phyloP scores from a whole-genome alignment of 306 rosid genomes.

The Fagus sylvatica region DNA sequence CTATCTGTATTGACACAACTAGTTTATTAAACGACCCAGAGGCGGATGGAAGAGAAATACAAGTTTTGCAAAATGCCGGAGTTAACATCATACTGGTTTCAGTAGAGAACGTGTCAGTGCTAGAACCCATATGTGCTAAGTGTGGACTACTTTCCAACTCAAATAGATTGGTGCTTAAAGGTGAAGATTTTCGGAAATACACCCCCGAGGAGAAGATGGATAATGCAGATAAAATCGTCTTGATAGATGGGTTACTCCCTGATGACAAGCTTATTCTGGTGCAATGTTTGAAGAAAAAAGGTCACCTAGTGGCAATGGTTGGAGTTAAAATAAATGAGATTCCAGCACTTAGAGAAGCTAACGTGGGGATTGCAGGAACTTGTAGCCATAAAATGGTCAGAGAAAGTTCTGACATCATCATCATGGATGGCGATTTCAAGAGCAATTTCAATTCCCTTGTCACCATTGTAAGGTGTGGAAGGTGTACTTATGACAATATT shows the following conservation, averaged over 20 bases:
- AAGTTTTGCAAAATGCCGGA: slow-evolving; percentile 1
- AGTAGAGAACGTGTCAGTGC: slow-evolving; percentile 2
- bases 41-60: neutral
- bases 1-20: slow-evolving; percentile 11
- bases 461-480: slow-evolving; percentile 6
- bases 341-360: slow-evolving; percentile 29
- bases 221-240: slow-evolving; percentile 11
- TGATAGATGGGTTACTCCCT: slow-evolving; percentile 7
- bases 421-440: too few species aligned
- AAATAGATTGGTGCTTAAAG: neutral
- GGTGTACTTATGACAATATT: slow-evolving; percentile 24
- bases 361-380: slow-evolving; percentile 17
- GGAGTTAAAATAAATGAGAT: slow-evolving; percentile 14
- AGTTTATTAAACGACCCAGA: neutral
- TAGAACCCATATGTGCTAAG: neutral
- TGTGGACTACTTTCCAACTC: neutral
- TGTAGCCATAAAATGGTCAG: slow-evolving; percentile 5
- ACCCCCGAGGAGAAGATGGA: slow-evolving; percentile 12
- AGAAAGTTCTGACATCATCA: slow-evolving; percentile 10
- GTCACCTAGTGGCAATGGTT: slow-evolving; percentile 5
- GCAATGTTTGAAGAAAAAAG: slow-evolving; percentile 12
- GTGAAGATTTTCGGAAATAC: neutral
- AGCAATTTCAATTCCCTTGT: slow-evolving; percentile 4
- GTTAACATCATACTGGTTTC: slow-evolving; percentile 14
- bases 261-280: slow-evolving; percentile 8